phyloP scores from a whole-genome alignment of 176 grass and related monocot genomes.

The Neostapfia colusana region DNA sequence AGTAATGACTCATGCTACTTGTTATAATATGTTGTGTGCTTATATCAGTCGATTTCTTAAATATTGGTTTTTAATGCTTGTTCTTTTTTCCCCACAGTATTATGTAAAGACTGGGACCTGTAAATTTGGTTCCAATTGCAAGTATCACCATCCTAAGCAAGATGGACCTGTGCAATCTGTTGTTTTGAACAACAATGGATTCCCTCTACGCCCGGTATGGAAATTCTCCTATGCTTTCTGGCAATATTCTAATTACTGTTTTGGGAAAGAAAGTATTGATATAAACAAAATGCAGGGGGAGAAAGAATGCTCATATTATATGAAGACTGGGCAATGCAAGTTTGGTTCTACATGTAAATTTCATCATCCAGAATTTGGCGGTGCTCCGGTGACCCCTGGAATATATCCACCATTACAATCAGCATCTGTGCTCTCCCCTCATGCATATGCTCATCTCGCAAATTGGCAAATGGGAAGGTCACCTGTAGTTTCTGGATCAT shows the following conservation, averaged over 20 bases:
- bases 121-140: slow-evolving; percentile 87
- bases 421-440: slow-evolving; percentile 52
- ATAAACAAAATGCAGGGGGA: slow-evolving; percentile 67
- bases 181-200: slow-evolving; percentile 76
- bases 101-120: slow-evolving; percentile 90
- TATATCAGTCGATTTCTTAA: slow-evolving; percentile 24
- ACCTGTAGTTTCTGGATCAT: slow-evolving; percentile 65
- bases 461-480: slow-evolving; percentile 80
- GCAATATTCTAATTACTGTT: neutral
- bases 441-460: slow-evolving; percentile 59
- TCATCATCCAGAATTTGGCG: slow-evolving; percentile 70
- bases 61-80: neutral
- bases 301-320: slow-evolving; percentile 97
- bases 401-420: slow-evolving; percentile 72
- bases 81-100: slow-evolving; percentile 54
- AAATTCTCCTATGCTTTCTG: slow-evolving; percentile 38
- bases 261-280: slow-evolving; percentile 22
- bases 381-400: slow-evolving; percentile 50
- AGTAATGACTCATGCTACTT: neutral
- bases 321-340: slow-evolving; percentile 96
- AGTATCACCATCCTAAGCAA: slow-evolving; percentile 95
- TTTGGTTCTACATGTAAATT: slow-evolving; percentile 91
- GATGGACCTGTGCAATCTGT: slow-evolving; percentile 54
- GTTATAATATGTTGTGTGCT: neutral
- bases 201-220: slow-evolving; percentile 66